Percentiles rank a stretch among this genome's conserved stretches.
These are phyloP conservation scores for Colletotrichum sp. DNA, from an alignment of 2,329 filamentous ascomycete species.

Conservation along the genomic window DNA sequence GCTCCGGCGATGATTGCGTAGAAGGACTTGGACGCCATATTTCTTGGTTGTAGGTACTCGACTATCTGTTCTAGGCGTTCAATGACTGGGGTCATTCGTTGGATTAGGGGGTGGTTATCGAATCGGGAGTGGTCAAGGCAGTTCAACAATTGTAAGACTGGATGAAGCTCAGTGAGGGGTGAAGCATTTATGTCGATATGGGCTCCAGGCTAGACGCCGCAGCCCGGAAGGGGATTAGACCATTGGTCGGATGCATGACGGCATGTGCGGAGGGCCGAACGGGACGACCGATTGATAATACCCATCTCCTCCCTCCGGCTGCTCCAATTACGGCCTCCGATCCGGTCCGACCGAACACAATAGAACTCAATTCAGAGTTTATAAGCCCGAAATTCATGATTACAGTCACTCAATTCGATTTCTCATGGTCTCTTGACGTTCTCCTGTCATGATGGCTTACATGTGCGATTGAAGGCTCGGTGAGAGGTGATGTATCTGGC, in stretches of 20 bases:
- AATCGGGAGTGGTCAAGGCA: not conserved
- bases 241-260: constrained; percentile 17
- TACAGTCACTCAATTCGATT: not conserved
- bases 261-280: constrained; percentile 14
- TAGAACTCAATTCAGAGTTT: not conserved
- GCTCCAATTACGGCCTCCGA: constrained; percentile 2
- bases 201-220: not conserved
- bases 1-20: constrained; percentile 75
- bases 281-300: constrained; percentile 15
- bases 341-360: not conserved
- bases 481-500: not conserved
- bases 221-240: not conserved
- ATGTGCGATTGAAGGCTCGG: not conserved
- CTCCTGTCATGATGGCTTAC: not conserved
- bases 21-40: constrained; percentile 41
- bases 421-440: not conserved
- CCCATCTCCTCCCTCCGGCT: not conserved
- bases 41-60: not conserved
- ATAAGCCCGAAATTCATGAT: not conserved
- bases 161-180: not conserved
- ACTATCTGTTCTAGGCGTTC: not conserved
- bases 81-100: not conserved
- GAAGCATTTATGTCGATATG: not conserved
- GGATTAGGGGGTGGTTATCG: not conserved
- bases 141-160: not conserved